A percentile compares a stretch with the other conserved stretches of the same genome.
These are phyloP conservation scores for Podospora australis DNA, from an alignment of 495 filamentous ascomycete species.

Conservation along the genomic window DNA sequence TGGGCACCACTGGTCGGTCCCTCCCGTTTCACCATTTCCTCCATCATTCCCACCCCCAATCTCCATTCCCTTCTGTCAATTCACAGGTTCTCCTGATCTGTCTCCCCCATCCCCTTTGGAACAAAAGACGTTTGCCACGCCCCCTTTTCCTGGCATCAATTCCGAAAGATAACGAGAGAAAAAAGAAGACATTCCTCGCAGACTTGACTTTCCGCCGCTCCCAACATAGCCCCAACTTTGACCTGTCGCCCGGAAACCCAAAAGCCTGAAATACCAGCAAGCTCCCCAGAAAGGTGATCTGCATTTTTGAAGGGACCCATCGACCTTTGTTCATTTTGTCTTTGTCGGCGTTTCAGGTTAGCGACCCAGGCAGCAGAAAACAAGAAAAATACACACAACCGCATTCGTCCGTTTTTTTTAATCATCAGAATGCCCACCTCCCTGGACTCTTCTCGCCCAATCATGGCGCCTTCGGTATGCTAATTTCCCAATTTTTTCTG, in stretches of 20 bases:
- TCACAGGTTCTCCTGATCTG: background rate
- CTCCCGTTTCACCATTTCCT: slow-evolving; percentile 4
- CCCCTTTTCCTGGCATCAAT: no score
- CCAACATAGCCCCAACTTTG: no score
- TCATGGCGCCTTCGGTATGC: slow-evolving; percentile 66
- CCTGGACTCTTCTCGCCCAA: slow-evolving; percentile 66
- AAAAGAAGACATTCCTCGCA: no score
- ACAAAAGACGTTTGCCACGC: no score
- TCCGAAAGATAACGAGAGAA: no score
- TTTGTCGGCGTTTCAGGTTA: slow-evolving; percentile 2
- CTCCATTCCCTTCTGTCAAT: background rate
- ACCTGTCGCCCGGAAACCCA: background rate
- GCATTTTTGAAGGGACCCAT: background rate
- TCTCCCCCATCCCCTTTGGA: no score
- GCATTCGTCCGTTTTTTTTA: background rate
- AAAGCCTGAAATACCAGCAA: background rate
- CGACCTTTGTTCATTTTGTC: background rate
- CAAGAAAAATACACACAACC: slow-evolving; percentile 1
- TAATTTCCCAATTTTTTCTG: background rate
- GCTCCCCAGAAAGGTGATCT: no score
- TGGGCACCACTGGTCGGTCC: background rate
- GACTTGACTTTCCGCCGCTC: background rate
- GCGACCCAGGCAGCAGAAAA: slow-evolving; percentile 7
- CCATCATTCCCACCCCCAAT: background rate
- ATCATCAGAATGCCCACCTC: slow-evolving; percentile 53